Base-by-base conservation (phyloP, 768 basidiomycete genomes). In the Psilocybe tampanensis region DNA sequence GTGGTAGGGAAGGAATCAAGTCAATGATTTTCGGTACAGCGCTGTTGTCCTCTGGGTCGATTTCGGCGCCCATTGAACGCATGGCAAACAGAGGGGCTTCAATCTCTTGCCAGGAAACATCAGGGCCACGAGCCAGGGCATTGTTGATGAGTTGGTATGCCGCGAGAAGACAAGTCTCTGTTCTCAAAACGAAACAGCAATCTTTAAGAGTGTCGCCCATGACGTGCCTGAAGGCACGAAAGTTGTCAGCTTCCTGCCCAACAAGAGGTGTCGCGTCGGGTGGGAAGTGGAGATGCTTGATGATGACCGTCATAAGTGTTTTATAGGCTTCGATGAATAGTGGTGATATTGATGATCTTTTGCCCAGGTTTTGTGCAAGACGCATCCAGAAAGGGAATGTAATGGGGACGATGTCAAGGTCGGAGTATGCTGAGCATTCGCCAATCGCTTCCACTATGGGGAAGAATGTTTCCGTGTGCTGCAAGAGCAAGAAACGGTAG, bases 181-280 rank as follows among this genome's bases (percentile, higher is more conserved):
- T 83, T 43, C 94, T 91, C 44, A 99, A 82, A 45, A 99, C 94
- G 60, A 88, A 84, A 72, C 97, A 99, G 69, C 97, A 98, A 68
- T 99, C 97, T 74, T 99, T 99, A 61, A 99, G 81, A 3, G 97
- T 98, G 70, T 99, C 95, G 36, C 97, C 97, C 92, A 99, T 98
- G 59, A 95, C 87, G 76, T 99, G 97, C 47, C 97, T 82, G 79
- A 99, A 99, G 3, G 86, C 83, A 19, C 97, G 85, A 81, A 98
- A 99, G 65, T 90, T 88, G 54, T 99, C 97, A 4, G 89, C 83
- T 69, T 98, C 97, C 73, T 95, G 92, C 17, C 87, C 85, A 18
- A 82, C 79, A 63, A 95, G 70, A 42, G 82, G 71, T 17, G 76
- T 69, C 9, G 82, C 65, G 60, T 98, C 94, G 6, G 83, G 64